Evolutionary conservation across 106 monocot genomes (phyloP).

Genomic region (Allium cepa): DNA sequence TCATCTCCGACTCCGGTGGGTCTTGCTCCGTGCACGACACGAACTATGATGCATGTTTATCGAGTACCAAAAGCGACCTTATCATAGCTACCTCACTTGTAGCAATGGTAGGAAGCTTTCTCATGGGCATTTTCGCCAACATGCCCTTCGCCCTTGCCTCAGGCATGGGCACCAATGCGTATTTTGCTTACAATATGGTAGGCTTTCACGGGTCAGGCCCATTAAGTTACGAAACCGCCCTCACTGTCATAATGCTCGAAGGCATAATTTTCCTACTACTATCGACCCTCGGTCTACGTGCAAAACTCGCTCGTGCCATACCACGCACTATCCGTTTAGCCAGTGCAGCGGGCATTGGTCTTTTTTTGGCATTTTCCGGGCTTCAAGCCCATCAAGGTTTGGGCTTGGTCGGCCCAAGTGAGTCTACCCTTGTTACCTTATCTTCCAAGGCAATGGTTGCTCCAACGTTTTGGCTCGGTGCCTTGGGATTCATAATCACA

Average conservation of each 20-base stretch:
- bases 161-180: constrained; percentile 71
- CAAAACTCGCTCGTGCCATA: constrained; percentile 40
- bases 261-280: constrained; percentile 41
- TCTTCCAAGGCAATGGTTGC: constrained; percentile 28
- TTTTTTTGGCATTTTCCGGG: constrained; percentile 74
- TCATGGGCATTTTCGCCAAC: constrained; percentile 61
- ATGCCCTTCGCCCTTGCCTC: constrained; percentile 61
- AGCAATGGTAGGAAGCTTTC: constrained; percentile 27
- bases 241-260: constrained; percentile 56
- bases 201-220: constrained; percentile 55
- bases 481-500: constrained; percentile 45
- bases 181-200: constrained; percentile 65
- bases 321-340: constrained; percentile 54
- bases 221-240: constrained; percentile 40
- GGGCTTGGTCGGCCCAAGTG: constrained; percentile 54
- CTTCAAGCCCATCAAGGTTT: constrained; percentile 44
- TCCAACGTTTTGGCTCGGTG: constrained; percentile 77
- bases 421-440: constrained; percentile 43
- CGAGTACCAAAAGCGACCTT: constrained; percentile 23
- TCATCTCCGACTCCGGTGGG: constrained; percentile 61
- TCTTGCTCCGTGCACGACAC: constrained; percentile 11
- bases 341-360: constrained; percentile 60
- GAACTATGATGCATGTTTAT: constrained; percentile 18
- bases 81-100: constrained; percentile 35
- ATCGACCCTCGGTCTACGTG: constrained; percentile 49